Percentiles rank a stretch among this genome's conserved stretches.
These are phyloP conservation scores for Cucurbitaria berberidis DNA, from an alignment of 2,329 filamentous ascomycete genomes.

Conservation along the genomic window DNA sequence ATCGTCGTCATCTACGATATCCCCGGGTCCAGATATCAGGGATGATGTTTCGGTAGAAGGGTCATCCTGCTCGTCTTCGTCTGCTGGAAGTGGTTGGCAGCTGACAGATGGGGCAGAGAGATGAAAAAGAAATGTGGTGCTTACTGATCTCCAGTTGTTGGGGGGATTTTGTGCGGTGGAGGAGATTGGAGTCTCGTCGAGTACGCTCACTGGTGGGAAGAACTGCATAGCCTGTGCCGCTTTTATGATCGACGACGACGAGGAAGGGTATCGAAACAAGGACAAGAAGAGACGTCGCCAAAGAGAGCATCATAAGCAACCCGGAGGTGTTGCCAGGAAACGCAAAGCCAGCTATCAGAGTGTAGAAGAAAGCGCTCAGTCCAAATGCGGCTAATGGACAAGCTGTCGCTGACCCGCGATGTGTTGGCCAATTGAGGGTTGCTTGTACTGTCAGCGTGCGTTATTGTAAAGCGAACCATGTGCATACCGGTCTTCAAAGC, in stretches of 20 bases:
- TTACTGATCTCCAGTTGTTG: slow-evolving; percentile 68
- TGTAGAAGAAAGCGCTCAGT: slow-evolving; percentile 95
- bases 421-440: slow-evolving; percentile 88
- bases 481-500: slow-evolving; percentile 73
- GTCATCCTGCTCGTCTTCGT: slow-evolving; percentile 44
- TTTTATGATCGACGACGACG: slow-evolving; percentile 71
- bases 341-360: slow-evolving; percentile 74
- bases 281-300: slow-evolving; percentile 78
- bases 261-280: slow-evolving; percentile 85
- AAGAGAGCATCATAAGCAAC: slow-evolving; percentile 79
- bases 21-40: slow-evolving; percentile 72
- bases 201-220: slow-evolving; percentile 60
- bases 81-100: slow-evolving; percentile 45
- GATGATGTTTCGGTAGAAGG: slow-evolving; percentile 78
- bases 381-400: slow-evolving; percentile 94
- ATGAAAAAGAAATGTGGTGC: slow-evolving; percentile 38
- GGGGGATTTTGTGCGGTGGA: slow-evolving; percentile 54
- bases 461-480: not conserved
- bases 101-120: slow-evolving; percentile 26
- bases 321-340: slow-evolving; percentile 84
- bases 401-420: slow-evolving; percentile 91
- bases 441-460: slow-evolving; percentile 57
- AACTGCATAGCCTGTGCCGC: slow-evolving; percentile 61
- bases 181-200: slow-evolving; percentile 51
- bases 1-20: slow-evolving; percentile 55